Conservation (phyloP, 2,329 filamentous ascomycete species). For the Paraconiothyrium brasiliense region DNA sequence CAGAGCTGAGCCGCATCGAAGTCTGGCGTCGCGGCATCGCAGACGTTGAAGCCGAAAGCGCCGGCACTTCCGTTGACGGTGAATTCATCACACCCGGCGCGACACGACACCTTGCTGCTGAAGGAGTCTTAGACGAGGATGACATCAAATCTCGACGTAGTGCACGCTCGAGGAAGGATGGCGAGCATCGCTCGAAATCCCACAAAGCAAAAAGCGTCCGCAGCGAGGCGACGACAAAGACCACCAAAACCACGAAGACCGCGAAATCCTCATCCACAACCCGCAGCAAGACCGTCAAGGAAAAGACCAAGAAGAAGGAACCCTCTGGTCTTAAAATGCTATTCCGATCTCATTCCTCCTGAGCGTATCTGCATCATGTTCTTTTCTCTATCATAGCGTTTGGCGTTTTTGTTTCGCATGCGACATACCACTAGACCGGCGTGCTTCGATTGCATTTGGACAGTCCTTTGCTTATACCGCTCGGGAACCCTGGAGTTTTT, state of each 20-base stretch:
- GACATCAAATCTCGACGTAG: constrained; percentile 55
- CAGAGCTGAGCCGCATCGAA: constrained; percentile 67
- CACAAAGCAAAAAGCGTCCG: constrained; percentile 41
- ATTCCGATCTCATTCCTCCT: constrained; percentile 49
- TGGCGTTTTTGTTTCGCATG: constrained; percentile 17
- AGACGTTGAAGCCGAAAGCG: constrained; percentile 62
- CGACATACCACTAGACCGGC: constrained; percentile 17
- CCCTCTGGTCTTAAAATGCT: constrained; percentile 53
- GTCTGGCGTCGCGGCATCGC: constrained; percentile 71
- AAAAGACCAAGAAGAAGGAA: constrained; percentile 54
- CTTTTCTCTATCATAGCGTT: constrained; percentile 16
- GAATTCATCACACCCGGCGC: constrained; percentile 72
- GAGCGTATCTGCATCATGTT: constrained; percentile 10
- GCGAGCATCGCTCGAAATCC: constrained; percentile 36
- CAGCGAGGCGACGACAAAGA: constrained; percentile 39
- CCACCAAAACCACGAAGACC: constrained; percentile 35
- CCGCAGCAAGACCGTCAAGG: constrained; percentile 37
- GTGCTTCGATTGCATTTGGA: constrained; percentile 7
- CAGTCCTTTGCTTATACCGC: not conserved
- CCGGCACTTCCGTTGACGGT: constrained; percentile 70
- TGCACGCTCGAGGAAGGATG: constrained; percentile 31
- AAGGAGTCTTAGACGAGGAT: constrained; percentile 58
- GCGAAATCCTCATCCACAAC: constrained; percentile 9
- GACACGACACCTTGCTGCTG: constrained; percentile 54
- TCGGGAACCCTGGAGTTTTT: constrained; percentile 3